Percentiles rank a stretch among this genome's conserved stretches.
These are phyloP conservation scores for Lyophyllum shimeji DNA, from an alignment of 768 basidiomycete species.

Conservation along the genomic window DNA sequence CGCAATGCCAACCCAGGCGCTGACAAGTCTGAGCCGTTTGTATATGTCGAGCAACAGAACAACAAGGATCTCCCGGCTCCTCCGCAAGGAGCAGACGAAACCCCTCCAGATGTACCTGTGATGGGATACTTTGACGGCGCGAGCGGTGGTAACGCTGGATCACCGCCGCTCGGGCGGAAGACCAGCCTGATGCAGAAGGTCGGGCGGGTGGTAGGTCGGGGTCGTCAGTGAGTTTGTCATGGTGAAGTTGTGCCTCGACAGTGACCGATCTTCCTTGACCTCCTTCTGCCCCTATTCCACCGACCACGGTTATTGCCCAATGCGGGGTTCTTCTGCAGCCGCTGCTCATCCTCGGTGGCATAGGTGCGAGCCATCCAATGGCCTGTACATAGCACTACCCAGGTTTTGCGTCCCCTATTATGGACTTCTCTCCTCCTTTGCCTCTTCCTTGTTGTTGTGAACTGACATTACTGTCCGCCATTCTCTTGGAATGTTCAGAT, in stretches of 20 bases:
- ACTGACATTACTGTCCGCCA: slow-evolving; percentile 17
- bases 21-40: slow-evolving; percentile 56
- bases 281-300: background rate
- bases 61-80: slow-evolving; percentile 59
- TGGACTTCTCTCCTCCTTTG: background rate
- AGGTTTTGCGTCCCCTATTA: background rate
- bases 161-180: slow-evolving; percentile 63
- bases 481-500: slow-evolving; percentile 20
- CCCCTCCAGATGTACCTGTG: slow-evolving; percentile 34
- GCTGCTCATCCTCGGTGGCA: background rate
- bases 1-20: slow-evolving; percentile 26
- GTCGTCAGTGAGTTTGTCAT: slow-evolving; percentile 29
- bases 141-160: slow-evolving; percentile 20
- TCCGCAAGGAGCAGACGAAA: slow-evolving; percentile 28
- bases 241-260: background rate
- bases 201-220: slow-evolving; percentile 66
- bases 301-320: background rate
- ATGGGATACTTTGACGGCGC: slow-evolving; percentile 54
- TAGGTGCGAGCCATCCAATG: background rate
- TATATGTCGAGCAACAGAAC: slow-evolving; percentile 59
- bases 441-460: slow-evolving; percentile 12
- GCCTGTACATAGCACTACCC: slow-evolving; percentile 13
- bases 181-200: slow-evolving; percentile 81
- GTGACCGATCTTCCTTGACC: background rate
- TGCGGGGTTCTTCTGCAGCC: background rate